phyloP scores from a whole-genome alignment of 73 alveolate species.

The Paramecium octaurelia region DNA sequence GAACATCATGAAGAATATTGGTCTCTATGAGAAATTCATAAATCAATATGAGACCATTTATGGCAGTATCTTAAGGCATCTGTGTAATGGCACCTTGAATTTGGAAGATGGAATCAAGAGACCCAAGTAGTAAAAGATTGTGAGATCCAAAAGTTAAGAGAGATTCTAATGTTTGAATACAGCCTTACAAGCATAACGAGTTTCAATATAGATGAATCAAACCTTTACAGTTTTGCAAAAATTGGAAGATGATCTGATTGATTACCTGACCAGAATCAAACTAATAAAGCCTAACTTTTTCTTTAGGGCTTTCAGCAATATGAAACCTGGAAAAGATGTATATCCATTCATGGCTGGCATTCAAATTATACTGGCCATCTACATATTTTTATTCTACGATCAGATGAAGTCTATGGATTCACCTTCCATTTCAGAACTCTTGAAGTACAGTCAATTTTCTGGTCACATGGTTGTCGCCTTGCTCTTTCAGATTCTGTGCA shows the following conservation, averaged over 20 bases:
- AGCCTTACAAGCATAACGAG: not conserved
- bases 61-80: not conserved
- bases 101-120: not conserved
- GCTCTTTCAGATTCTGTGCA: slow-evolving; percentile 64
- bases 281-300: not conserved
- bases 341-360: slow-evolving; percentile 76
- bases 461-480: slow-evolving; percentile 77
- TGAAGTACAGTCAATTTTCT: slow-evolving; percentile 67
- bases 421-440: slow-evolving; percentile 52
- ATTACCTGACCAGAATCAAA: not conserved
- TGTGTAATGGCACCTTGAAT: slow-evolving; percentile 17
- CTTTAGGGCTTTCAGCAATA: not conserved
- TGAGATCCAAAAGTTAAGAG: slow-evolving; percentile 24
- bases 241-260: slow-evolving; percentile 14
- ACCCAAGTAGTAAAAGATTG: not conserved
- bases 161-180: not conserved
- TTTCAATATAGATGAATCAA: not conserved
- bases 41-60: not conserved
- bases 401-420: slow-evolving; percentile 85
- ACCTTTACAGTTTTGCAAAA: not conserved
- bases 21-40: not conserved
- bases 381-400: slow-evolving; percentile 84
- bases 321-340: slow-evolving; percentile 94
- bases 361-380: slow-evolving; percentile 74
- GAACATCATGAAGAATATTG: slow-evolving; percentile 29